Base-by-base conservation (phyloP, 768 basidiomycete genomes). In the Albatrellus ellisii region DNA sequence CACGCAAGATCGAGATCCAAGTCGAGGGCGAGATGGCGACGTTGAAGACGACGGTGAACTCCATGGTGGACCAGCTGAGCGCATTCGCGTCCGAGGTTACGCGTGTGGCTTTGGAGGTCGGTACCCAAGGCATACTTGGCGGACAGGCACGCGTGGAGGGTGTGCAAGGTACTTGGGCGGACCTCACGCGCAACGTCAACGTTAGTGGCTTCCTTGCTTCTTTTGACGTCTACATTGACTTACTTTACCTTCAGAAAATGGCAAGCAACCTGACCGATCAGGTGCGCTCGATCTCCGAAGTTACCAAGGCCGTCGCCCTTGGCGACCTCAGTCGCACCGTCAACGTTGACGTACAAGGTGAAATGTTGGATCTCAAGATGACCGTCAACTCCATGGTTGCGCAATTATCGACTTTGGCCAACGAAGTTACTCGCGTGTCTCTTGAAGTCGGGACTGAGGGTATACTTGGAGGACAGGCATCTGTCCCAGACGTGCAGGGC, bases 361-460 rank as follows among this genome's bases (percentile, higher is more conserved):
- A 97, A 64, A 91, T 97, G 75, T 72, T 90, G 12, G 82, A 84
- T 52, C 61, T 85, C 56, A 85, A 85, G 66, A 70, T 75, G 50
- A 84, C 81, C 0, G 79, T 86, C 51, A 86, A 85, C 56, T 72
- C 70, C 45, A 86, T 85, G 83, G 79, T 81, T 43, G 66, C 66
- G 17, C 79, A 83, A 53, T 58, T 88, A 26, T 77, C 71, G 17
- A 82, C 77, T 0, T 63, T 87, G 4, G 82, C 79, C 2, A 79
- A 75, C 37, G 82, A 87, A 52, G 89, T 94, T n/a, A 89, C 86
- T 11, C 70, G 89, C 45, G 94, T 98, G 14, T 82, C 80, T 29
- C 66, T 95, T 49, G 92, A 95, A 59, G 89, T 92, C 49, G 89
- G 89, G 33, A 89, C 80, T 27, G 84, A 91, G 58, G 89, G 89